These are phyloP conservation scores for Saccharomycopsis sp. DNA, from an alignment of 805 yeast genomes.

Conservation along the genomic window DNA sequence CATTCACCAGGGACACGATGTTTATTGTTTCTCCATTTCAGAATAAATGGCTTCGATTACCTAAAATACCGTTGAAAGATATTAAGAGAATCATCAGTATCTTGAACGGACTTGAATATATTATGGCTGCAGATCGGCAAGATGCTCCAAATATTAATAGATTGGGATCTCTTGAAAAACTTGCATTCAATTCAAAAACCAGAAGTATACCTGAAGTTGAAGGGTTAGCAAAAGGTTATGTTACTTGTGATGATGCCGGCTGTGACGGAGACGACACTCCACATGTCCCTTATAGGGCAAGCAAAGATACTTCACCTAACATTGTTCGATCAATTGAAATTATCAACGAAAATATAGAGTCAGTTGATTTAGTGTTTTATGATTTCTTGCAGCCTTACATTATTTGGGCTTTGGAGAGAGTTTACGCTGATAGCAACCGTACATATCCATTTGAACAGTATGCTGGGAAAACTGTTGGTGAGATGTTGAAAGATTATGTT, in stretches of 20 bases:
- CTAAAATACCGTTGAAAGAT: conserved; percentile 46
- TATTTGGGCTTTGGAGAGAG: conserved; percentile 35
- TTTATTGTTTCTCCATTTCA: conserved; percentile 81
- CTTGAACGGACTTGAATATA: conserved; percentile 51
- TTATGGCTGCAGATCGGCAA: conserved; percentile 24
- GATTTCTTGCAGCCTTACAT: conserved; percentile 60
- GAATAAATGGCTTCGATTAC: conserved; percentile 67
- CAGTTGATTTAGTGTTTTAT: conserved; percentile 69
- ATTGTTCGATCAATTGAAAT: conserved; percentile 51
- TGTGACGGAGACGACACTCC: conserved; percentile 79
- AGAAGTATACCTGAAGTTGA: background rate
- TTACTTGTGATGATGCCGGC: conserved; percentile 81
- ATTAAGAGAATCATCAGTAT: conserved; percentile 49
- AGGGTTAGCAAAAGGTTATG: conserved; percentile 56
- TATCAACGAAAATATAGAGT: conserved; percentile 24
- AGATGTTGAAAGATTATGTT: conserved; percentile 37
- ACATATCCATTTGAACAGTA: conserved; percentile 32
- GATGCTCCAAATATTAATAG: background rate
- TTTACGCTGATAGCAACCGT: conserved; percentile 22
- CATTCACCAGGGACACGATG: conserved; percentile 72
- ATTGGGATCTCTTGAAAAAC: conserved; percentile 14
- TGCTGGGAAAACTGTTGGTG: conserved; percentile 38
- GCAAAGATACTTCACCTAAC: conserved; percentile 65
- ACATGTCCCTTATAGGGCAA: conserved; percentile 40
- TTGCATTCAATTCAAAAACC: conserved; percentile 22